A percentile compares a stretch with the other conserved stretches of the same genome.
phyloP scores from a whole-genome alignment of 768 basidiomycete genomes.

The Russula ochroleuca region DNA sequence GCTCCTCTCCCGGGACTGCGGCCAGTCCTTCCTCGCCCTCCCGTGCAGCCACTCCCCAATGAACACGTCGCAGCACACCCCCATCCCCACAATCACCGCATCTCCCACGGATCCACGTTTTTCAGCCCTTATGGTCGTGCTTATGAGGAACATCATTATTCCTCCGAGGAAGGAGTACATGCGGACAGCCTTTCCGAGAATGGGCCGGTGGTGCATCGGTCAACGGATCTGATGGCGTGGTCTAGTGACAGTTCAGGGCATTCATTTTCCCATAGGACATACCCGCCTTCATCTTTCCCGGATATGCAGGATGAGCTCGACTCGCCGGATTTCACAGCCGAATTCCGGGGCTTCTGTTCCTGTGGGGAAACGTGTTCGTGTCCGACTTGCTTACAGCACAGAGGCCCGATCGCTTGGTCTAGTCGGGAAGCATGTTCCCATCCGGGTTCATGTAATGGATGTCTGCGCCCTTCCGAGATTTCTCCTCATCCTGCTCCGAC shows the following conservation, averaged over 20 bases:
- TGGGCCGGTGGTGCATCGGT: slow-evolving; percentile 2
- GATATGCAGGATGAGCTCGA: slow-evolving; percentile 19
- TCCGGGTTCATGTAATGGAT: slow-evolving; percentile 22
- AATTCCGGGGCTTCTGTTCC: slow-evolving; percentile 21
- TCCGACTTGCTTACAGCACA: slow-evolving; percentile 23
- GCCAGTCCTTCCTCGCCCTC: slow-evolving; percentile 64
- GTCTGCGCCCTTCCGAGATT: slow-evolving; percentile 19
- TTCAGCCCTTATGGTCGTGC: slow-evolving; percentile 70
- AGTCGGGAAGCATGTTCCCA: slow-evolving; percentile 22
- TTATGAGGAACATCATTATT: slow-evolving; percentile 47
- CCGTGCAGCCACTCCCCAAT: slow-evolving; percentile 35
- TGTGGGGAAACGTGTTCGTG: slow-evolving; percentile 27
- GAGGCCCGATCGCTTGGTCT: slow-evolving; percentile 24
- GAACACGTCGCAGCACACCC: slow-evolving; percentile 39
- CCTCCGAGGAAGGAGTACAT: slow-evolving; percentile 30
- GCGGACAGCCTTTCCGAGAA: slow-evolving; percentile 17
- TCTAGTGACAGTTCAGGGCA: slow-evolving; percentile 21
- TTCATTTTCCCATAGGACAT: slow-evolving; percentile 10
- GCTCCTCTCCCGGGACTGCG: slow-evolving; percentile 39
- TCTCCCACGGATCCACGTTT: slow-evolving; percentile 43
- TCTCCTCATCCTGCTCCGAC: slow-evolving; percentile 25
- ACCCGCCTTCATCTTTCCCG: slow-evolving; percentile 8
- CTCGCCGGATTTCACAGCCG: slow-evolving; percentile 19
- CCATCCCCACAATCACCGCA: slow-evolving; percentile 41
- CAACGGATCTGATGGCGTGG: slow-evolving; percentile 21